phyloP scores from a whole-genome alignment of 352 stramenopile species.

The Globisporangium spiculum region DNA sequence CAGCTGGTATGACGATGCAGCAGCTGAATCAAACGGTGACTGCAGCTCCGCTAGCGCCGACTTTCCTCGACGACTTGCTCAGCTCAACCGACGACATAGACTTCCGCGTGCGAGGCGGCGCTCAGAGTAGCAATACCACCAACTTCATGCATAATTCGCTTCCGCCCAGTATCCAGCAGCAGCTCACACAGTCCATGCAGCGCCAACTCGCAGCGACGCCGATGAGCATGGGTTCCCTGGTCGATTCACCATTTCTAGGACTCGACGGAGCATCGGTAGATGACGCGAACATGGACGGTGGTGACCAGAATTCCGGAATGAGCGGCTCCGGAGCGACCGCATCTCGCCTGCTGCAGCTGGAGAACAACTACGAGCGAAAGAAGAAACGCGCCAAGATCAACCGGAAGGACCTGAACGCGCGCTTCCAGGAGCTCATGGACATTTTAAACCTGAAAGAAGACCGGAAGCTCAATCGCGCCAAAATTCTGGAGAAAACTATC shows the following conservation, averaged over 20 bases:
- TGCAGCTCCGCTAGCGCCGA: conserved; percentile 17
- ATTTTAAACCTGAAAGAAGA: conserved; percentile 55
- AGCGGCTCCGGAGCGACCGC: conserved; percentile 12
- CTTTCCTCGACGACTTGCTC: conserved; percentile 50
- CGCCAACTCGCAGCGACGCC: conserved; percentile 1
- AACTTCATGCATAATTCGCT: conserved; percentile 12
- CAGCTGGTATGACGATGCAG: not conserved
- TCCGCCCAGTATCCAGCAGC: conserved; percentile 13
- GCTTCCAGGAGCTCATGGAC: conserved; percentile 68
- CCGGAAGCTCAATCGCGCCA: conserved; percentile 62
- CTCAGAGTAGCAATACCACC: conserved; percentile 14
- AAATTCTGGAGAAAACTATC: conserved; percentile 64
- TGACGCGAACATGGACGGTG: conserved; percentile 5
- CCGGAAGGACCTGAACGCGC: conserved; percentile 57
- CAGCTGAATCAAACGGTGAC: not conserved
- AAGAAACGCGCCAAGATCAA: conserved; percentile 77
- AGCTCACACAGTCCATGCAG: conserved; percentile 10
- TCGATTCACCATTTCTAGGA: conserved; percentile 21
- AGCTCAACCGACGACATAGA: conserved; percentile 23
- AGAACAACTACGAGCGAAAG: conserved; percentile 71
- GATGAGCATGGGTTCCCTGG: not conserved
- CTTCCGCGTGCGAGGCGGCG: conserved; percentile 2
- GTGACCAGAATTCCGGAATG: not conserved
- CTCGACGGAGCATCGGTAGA: not conserved
- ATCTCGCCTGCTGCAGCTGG: conserved; percentile 40